Percentiles rank a stretch among this genome's conserved stretches.
phyloP scores from a whole-genome alignment of 1,284 basidiomycete species.

The Apiotrichum gamsii region DNA sequence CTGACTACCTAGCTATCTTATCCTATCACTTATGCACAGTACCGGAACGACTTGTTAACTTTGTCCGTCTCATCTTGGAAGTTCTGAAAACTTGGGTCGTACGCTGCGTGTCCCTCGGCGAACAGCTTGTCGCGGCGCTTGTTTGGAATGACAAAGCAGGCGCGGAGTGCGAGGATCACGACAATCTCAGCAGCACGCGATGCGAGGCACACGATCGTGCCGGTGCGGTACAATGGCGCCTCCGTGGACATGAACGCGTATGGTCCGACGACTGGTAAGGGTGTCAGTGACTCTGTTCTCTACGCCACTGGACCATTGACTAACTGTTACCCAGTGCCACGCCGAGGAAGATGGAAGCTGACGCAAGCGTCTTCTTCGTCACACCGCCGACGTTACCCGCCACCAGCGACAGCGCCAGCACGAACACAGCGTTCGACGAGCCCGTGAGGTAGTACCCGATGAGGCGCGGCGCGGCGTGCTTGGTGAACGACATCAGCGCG shows the following conservation, averaged over 20 bases:
- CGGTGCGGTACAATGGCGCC: constrained; percentile 45
- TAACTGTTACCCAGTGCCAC: constrained; percentile 39
- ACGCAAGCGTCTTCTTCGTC: constrained; percentile 46
- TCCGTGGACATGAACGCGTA: constrained; percentile 45
- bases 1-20: too few relatives aligned
- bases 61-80: constrained; percentile 34
- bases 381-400: constrained; percentile 49
- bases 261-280: constrained; percentile 45
- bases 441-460: constrained; percentile 39
- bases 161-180: constrained; percentile 42
- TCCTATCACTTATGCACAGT: constrained; percentile 17
- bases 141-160: constrained; percentile 43
- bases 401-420: constrained; percentile 47
- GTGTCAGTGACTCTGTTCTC: too few relatives aligned
- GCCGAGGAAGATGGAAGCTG: constrained; percentile 29
- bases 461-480: constrained; percentile 15
- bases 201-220: constrained; percentile 46
- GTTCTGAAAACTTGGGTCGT: constrained; percentile 21
- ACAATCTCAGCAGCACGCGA: constrained; percentile 43
- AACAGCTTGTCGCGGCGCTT: constrained; percentile 36
- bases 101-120: constrained; percentile 34
- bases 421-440: constrained; percentile 47
- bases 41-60: constrained; percentile 31
- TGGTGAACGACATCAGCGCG: constrained; percentile 30
- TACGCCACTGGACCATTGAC: background rate